Evolutionary conservation across 495 filamentous ascomycete species (phyloP).

Genomic region (Hypomontagnella submonticulosa): DNA sequence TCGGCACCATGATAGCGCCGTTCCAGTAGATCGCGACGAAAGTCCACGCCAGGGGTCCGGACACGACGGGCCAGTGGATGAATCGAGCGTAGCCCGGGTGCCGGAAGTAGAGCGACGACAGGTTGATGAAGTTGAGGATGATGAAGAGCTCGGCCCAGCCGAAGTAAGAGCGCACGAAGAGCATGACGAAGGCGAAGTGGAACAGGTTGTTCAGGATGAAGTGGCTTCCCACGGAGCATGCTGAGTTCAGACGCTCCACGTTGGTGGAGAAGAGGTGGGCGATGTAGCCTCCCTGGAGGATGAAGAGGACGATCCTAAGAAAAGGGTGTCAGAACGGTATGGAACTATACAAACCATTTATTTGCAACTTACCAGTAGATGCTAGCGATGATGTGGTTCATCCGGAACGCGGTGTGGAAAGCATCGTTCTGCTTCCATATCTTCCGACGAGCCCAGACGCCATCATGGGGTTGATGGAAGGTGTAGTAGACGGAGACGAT

Average conservation of each 20-base stretch:
- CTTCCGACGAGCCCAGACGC: slow-evolving; percentile 60
- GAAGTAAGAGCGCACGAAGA: slow-evolving; percentile 81
- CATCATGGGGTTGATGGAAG: slow-evolving; percentile 68
- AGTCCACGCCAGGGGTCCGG: slow-evolving; percentile 84
- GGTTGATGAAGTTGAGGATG: slow-evolving; percentile 82
- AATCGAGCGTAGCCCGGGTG: slow-evolving; percentile 71
- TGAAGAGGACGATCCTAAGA: slow-evolving; percentile 74
- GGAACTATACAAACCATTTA: not conserved
- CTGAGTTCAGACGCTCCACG: slow-evolving; percentile 67
- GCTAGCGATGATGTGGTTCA: slow-evolving; percentile 73
- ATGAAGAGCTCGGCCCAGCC: slow-evolving; percentile 77
- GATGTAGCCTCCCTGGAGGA: slow-evolving; percentile 80
- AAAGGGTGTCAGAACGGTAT: not conserved
- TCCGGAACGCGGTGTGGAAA: slow-evolving; percentile 77
- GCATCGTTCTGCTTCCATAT: slow-evolving; percentile 77
- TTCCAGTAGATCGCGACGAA: slow-evolving; percentile 88
- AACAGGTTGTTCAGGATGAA: slow-evolving; percentile 89
- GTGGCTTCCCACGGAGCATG: slow-evolving; percentile 80
- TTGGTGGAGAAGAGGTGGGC: slow-evolving; percentile 78
- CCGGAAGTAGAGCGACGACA: slow-evolving; percentile 80
- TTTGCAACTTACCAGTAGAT: slow-evolving; percentile 76
- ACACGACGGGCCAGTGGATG: slow-evolving; percentile 78
- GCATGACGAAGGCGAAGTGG: slow-evolving; percentile 79
- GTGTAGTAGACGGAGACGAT: slow-evolving; percentile 76
- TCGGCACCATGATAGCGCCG: slow-evolving; percentile 79